Base-by-base conservation (phyloP, 306 rosid genomes). In the Clitoria ternatea region DNA sequence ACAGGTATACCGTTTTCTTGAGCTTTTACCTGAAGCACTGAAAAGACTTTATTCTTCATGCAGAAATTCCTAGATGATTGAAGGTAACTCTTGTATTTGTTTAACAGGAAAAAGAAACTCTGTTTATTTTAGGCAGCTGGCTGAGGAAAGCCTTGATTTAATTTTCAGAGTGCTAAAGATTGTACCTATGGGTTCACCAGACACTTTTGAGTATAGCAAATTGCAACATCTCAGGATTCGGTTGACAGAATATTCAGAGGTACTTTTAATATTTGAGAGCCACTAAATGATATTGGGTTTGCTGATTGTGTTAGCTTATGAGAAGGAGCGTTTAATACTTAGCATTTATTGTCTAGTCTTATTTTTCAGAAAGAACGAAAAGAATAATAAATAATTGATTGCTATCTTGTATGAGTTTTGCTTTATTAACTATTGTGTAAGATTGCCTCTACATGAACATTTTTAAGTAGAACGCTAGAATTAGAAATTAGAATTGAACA, bases 81-180 rank as follows among this genome's bases (percentile, higher is more conserved):
- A 73, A 82, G 69, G 73, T 80, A 67, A 77, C 49, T 69, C 78
- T 43, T 75, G 54, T 37, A 53, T 53, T 63, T 80, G 68, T 67
- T 83, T 69, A 78, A 68, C 89, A 91, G 97, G 88, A 71, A 86
- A 86, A 80, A 78, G 88, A 78, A 78, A 82, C 66, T 78, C 92
- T 74, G 12, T 54, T 66, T 79, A 66, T 80, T 88, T 86, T 77
- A 79, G 79, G 54, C 80, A 82, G 77, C 82, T 85, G 71, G 90
- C 85, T 64, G 86, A 83, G 77, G 85, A 81, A 80, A 88, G 89
- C 84, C 77, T 88, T 56, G 77, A 60, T 81, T 88, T 86, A 55
- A 87, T 91, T 83, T 78, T 85, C 75, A 80, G 73, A 83, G 74
- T 65, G 70, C 52, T 84, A 65, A 68, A 70, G 59, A 43, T 70